phyloP scores from a whole-genome alignment of 768 basidiomycete species.

The Calocybe indica region DNA sequence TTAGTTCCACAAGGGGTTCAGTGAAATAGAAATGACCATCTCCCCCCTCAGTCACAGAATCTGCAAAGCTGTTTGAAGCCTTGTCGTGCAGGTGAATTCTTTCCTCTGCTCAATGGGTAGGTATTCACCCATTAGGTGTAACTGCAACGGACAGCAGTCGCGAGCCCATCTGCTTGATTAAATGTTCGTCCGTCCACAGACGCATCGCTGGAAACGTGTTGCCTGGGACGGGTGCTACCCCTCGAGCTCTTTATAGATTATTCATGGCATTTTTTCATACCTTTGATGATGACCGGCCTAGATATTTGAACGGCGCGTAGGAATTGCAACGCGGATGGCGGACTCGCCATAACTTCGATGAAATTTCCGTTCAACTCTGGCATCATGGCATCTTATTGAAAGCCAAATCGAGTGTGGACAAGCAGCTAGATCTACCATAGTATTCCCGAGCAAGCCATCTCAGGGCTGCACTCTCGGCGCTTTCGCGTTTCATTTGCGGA shows the following conservation, averaged over 20 bases:
- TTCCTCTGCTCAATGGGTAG: slow-evolving; percentile 1
- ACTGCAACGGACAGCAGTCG: slow-evolving; percentile 63
- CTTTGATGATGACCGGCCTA: slow-evolving; percentile 70
- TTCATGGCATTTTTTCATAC: slow-evolving; percentile 21
- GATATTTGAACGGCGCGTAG: slow-evolving; percentile 60
- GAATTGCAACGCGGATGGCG: slow-evolving; percentile 68
- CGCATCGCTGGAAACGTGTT: slow-evolving; percentile 38
- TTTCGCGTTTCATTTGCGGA: no score
- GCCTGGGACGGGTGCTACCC: slow-evolving; percentile 24
- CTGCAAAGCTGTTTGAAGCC: slow-evolving; percentile 52
- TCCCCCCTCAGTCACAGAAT: slow-evolving; percentile 54
- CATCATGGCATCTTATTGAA: not conserved
- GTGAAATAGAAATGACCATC: slow-evolving; percentile 63
- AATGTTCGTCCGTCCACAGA: slow-evolving; percentile 65
- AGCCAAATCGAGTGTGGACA: no score
- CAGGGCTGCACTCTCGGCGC: not conserved
- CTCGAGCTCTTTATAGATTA: not conserved
- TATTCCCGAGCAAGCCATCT: slow-evolving; percentile 35
- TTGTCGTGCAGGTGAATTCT: slow-evolving; percentile 6
- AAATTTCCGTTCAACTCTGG: slow-evolving; percentile 56
- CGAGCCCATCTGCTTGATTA: slow-evolving; percentile 49
- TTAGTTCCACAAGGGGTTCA: slow-evolving; percentile 65
- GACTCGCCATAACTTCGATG: slow-evolving; percentile 40
- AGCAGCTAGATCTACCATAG: slow-evolving; percentile 20
- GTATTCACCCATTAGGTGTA: slow-evolving; percentile 74